Evolutionary conservation across 257 asterid genomes (phyloP).

Genomic region (Orobanche coerulescens): DNA sequence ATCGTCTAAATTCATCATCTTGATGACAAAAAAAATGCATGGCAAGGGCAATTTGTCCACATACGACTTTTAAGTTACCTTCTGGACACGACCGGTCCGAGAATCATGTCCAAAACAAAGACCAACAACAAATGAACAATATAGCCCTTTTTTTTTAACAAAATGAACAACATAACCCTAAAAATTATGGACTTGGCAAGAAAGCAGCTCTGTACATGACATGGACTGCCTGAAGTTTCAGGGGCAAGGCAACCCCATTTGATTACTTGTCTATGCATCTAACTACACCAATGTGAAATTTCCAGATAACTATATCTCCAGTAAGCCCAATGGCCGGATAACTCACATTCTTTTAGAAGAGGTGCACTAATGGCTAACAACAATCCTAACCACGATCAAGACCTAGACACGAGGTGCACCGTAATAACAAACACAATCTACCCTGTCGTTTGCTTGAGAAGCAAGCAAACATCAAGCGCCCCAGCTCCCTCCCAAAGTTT

Average conservation of each 20-base stretch:
- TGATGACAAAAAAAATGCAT: not conserved
- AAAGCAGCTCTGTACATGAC: not conserved
- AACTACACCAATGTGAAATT: not conserved
- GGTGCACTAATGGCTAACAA: not conserved
- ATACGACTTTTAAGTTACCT: not conserved
- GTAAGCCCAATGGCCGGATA: not conserved
- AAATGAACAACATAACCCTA: too few relatives aligned
- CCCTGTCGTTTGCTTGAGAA: conserved; percentile 28
- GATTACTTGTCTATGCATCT: not conserved
- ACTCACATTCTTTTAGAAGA: not conserved
- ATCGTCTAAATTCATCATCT: too few relatives aligned
- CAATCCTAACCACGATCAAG: not conserved
- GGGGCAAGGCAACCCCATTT: not conserved
- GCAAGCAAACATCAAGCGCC: conserved; percentile 28
- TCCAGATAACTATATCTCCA: not conserved
- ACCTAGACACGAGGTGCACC: not conserved
- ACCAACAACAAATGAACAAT: not conserved
- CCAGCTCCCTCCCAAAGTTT: conserved; percentile 6
- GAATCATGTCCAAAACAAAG: not conserved
- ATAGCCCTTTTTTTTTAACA: too few relatives aligned
- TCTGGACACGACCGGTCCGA: conserved; percentile 1
- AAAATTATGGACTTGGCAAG: not conserved
- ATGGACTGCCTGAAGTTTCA: not conserved
- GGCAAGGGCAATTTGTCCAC: not conserved
- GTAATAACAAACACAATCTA: not conserved